Percentiles rank a stretch among this genome's conserved stretches.
Evolutionary conservation across 2,329 filamentous ascomycete species (phyloP).

Genomic region (Hysterium pulicare): DNA sequence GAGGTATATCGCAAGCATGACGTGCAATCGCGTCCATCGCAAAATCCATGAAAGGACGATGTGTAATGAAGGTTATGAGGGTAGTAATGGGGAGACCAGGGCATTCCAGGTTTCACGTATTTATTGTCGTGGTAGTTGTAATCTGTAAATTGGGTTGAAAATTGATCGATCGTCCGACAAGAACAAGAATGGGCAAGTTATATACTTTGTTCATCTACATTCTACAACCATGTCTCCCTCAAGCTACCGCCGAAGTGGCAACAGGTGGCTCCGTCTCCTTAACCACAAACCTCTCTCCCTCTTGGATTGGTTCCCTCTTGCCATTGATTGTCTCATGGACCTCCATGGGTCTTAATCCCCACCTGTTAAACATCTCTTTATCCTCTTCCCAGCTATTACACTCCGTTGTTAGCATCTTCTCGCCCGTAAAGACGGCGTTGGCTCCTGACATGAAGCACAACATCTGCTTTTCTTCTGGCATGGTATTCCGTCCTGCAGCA

Average conservation of each 20-base stretch:
- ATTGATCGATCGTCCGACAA: too few relatives aligned
- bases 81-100: neutral
- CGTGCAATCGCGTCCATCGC: too few relatives aligned
- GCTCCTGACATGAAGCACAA: conserved; percentile 87
- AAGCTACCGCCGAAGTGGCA: too few relatives aligned
- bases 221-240: too few relatives aligned
- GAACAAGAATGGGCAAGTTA: too few relatives aligned
- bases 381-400: conserved; percentile 92
- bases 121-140: too few relatives aligned
- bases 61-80: neutral
- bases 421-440: conserved; percentile 91
- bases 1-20: too few relatives aligned
- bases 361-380: conserved; percentile 74
- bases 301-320: conserved; percentile 17
- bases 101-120: too few relatives aligned
- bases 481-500: conserved; percentile 77
- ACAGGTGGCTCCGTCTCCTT: conserved; percentile 2
- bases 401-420: conserved; percentile 93
- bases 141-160: too few relatives aligned
- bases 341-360: conserved; percentile 76
- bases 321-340: conserved; percentile 34
- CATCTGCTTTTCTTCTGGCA: conserved; percentile 85
- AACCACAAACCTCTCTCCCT: conserved; percentile 11
- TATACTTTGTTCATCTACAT: too few relatives aligned
- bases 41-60: too few relatives aligned